phyloP scores from a whole-genome alignment of 306 rosid genomes.

The Malus fusca region DNA sequence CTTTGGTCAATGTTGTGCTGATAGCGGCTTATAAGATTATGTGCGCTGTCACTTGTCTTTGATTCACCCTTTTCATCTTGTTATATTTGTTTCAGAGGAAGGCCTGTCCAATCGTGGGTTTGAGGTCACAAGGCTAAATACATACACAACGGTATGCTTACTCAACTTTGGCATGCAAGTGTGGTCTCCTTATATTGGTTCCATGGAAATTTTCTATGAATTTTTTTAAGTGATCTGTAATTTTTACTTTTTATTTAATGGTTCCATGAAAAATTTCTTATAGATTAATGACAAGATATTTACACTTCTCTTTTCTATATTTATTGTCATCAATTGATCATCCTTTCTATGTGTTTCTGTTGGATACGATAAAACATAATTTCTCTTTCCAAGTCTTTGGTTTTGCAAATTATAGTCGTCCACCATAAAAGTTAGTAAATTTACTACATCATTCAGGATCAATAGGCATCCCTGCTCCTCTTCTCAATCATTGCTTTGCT shows the following conservation, averaged over 20 bases:
- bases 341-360: background rate
- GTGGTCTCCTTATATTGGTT: background rate
- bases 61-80: background rate
- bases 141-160: slow-evolving; percentile 79
- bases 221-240: background rate
- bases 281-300: background rate
- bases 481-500: background rate
- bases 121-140: slow-evolving; percentile 80
- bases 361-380: background rate
- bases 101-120: slow-evolving; percentile 85
- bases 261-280: background rate
- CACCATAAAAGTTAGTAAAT: background rate
- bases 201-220: too few relatives aligned
- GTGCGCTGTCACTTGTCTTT: background rate
- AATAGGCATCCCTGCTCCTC: background rate
- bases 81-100: slow-evolving; percentile 54
- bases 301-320: background rate
- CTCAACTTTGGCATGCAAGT: slow-evolving; percentile 8
- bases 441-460: background rate
- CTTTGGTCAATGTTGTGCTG: background rate
- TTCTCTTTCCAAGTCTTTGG: background rate
- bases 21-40: background rate
- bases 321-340: background rate
- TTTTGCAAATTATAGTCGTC: background rate
- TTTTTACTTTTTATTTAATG: background rate